Conservation (phyloP, 1,284 basidiomycete genomes). For the Sporisorium reilianum region DNA sequence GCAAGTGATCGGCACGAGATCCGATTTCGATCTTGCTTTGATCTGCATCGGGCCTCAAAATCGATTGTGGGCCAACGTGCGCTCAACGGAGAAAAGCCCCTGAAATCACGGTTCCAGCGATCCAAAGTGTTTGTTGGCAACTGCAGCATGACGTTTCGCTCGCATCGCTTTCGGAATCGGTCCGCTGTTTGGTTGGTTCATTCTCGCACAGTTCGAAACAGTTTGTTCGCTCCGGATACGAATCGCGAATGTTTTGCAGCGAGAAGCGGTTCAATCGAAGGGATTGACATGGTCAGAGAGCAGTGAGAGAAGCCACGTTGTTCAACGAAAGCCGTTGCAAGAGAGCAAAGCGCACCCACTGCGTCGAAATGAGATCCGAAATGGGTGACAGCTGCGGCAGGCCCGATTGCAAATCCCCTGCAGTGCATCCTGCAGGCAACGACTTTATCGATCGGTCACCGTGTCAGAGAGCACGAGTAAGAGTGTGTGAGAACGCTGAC, state of each 20-base stretch:
- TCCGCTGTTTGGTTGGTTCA: not conserved
- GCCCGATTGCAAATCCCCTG: no score
- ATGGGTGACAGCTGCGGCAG: not conserved
- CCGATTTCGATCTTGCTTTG: not conserved
- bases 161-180: not conserved
- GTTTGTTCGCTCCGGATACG: not conserved
- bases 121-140: not conserved
- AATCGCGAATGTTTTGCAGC: not conserved
- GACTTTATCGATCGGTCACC: constrained; percentile 7
- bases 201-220: not conserved
- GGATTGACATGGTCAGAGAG: not conserved
- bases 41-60: not conserved
- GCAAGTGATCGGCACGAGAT: constrained; percentile 1
- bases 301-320: not conserved
- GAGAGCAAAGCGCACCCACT: not conserved
- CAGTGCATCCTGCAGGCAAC: not conserved
- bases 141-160: constrained; percentile 11
- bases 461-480: not conserved
- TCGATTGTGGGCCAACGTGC: constrained; percentile 1
- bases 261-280: not conserved
- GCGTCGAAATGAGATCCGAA: not conserved
- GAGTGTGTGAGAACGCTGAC: not conserved
- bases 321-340: no score
- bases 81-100: not conserved
- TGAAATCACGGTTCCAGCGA: not conserved